Evolutionary conservation across 2,329 filamentous ascomycete genomes (phyloP), one percentile per base, ranked within the genome.

Genomic region (Aspergillus brasiliensis): DNA sequence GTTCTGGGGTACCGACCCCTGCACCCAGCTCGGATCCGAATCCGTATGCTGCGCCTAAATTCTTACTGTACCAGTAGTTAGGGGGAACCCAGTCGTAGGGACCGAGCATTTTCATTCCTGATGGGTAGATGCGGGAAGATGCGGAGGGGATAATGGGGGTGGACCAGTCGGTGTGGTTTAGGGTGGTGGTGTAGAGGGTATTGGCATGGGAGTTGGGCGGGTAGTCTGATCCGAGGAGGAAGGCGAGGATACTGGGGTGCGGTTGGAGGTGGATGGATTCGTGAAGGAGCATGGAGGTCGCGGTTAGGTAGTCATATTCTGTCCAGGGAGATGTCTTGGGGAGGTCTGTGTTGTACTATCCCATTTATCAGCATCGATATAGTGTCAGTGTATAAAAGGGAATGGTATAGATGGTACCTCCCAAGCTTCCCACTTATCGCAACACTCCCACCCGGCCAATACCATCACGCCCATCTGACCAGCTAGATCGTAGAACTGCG

Each of bases 341-440:
- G 28, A 2, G 76, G n/a, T 88, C 82, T 11, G 82, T 70, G 64
- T 88, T 88, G 69, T 88, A 87, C 51, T 75, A 5, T 51, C 8
- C n/a, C 2, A 4, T 10, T 10, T 11, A 11, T 31, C 11, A 31
- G 28, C 11, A 31, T 25, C 3, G 23, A 25, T n/a, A n/a, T n/a
- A n/a, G n/a, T n/a, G 15, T 2, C 47, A 11, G 3, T 34, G 21
- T 38, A 8, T 7, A 38, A 17, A 11, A 13, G 31, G 31, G 15
- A 8, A 1, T 7, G 1, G 51, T 67, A 60, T 58, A n/a, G n/a
- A n/a, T n/a, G n/a, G n/a, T n/a, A 74, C 73, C 15, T 67, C 70
- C 85, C 85, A 89, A 0, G 81, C 83, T 67, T 89, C 86, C 86
- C 86, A 89, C 68, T 88, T 88, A 65, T 88, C 84, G 69, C 86